Evolutionary conservation across 192 early-diverging fungal genomes (phyloP).

Genomic region (Lobosporangium transversale): DNA sequence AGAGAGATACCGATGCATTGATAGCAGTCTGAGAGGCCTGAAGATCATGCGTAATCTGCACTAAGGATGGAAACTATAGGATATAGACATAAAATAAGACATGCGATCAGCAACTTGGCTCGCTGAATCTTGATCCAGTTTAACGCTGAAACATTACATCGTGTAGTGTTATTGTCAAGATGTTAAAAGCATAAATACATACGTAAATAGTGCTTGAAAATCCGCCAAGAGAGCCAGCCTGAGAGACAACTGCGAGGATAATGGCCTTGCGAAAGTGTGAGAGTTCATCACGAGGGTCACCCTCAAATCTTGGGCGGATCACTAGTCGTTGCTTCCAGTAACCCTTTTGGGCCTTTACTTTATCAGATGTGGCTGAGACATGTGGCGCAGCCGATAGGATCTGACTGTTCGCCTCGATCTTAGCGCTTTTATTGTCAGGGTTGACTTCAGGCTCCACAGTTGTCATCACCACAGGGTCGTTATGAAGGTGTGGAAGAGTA

Average conservation of each 20-base stretch:
- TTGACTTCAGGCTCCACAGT: no score
- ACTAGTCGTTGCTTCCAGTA: conserved; percentile 27
- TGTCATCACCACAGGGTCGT: conserved; percentile 21
- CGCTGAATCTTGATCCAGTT: no score
- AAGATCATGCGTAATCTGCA: conserved; percentile 53
- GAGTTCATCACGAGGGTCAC: conserved; percentile 29
- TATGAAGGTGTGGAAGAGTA: conserved; percentile 3
- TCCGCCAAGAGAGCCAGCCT: conserved; percentile 43
- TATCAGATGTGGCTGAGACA: not conserved
- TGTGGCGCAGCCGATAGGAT: not conserved
- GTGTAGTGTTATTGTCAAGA: no score
- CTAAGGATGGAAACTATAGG: conserved; percentile 45
- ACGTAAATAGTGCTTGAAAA: conserved; percentile 50
- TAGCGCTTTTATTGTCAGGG: no score
- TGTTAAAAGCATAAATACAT: no score
- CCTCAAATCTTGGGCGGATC: conserved; percentile 22
- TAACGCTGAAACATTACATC: no score
- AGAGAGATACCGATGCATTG: conserved; percentile 55
- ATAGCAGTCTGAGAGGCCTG: conserved; percentile 48
- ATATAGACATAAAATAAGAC: no score
- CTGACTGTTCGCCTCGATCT: not conserved
- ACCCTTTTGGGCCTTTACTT: conserved; percentile 4
- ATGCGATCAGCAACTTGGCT: no score
- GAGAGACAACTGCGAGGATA: conserved; percentile 33
- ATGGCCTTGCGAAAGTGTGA: conserved; percentile 29